Evolutionary conservation across 2,329 filamentous ascomycete species (phyloP).

Genomic region (Epichloe gansuensis): DNA sequence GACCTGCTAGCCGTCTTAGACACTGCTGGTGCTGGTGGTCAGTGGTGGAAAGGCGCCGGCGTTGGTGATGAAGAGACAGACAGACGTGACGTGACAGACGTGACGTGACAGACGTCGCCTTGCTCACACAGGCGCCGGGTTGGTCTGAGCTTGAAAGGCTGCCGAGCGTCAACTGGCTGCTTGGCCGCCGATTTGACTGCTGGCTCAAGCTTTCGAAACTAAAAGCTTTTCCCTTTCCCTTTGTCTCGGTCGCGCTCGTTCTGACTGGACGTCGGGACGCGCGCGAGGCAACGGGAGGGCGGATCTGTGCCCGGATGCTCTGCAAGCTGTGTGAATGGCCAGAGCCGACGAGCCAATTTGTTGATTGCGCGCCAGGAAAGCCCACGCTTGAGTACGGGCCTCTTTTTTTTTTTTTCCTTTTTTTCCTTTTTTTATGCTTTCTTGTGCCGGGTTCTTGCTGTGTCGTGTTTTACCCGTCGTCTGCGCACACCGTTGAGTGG

Average conservation of each 20-base stretch:
- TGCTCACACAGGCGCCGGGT: not conserved
- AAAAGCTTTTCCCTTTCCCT: not conserved
- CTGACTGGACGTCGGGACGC: constrained; percentile 8
- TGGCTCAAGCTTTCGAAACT: constrained; percentile 4
- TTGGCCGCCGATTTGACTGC: not conserved
- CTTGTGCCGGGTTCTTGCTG: constrained; percentile 6
- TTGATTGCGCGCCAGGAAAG: constrained; percentile 10
- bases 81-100: no score
- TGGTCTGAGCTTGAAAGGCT: constrained; percentile 1
- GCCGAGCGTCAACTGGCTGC: constrained; percentile 3
- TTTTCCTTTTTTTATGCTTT: constrained; percentile 8
- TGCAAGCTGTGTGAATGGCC: constrained; percentile 12
- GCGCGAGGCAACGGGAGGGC: constrained; percentile 3
- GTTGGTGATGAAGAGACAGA: not conserved
- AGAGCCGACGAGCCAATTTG: constrained; percentile 11
- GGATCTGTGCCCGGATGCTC: constrained; percentile 11
- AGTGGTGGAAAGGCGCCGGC: not conserved
- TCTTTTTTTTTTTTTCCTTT: constrained; percentile 8
- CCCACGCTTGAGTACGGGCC: constrained; percentile 2
- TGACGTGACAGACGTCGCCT: not conserved
- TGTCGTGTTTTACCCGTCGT: constrained; percentile 7
- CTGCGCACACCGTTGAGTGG: constrained; percentile 18
- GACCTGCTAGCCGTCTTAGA: not conserved
- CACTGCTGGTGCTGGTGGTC: not conserved
- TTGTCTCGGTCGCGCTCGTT: constrained; percentile 1